Conservation (phyloP, 345 rosid genomes). For the Kernera saxatilis region DNA sequence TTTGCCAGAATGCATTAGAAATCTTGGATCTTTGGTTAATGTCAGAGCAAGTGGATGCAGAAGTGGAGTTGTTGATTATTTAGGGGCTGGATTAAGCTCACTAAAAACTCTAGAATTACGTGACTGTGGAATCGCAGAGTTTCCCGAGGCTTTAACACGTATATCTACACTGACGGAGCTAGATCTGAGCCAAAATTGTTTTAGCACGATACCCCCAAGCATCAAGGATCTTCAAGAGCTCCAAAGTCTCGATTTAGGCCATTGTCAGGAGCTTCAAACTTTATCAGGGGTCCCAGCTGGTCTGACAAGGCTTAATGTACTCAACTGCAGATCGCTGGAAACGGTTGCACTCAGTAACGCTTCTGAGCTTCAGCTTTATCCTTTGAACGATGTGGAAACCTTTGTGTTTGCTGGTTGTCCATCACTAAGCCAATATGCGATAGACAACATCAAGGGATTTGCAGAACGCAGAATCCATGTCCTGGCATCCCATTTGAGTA, state of each 20-base stretch:
- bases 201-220: neutral
- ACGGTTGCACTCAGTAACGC: constrained; percentile 9
- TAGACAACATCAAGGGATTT: neutral
- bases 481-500: constrained; percentile 1
- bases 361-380: constrained; percentile 9
- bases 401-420: constrained; percentile 3
- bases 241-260: neutral
- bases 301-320: neutral
- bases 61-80: neutral
- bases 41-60: constrained; percentile 2
- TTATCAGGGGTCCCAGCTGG: constrained; percentile 9
- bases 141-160: neutral
- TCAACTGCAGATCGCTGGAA: constrained; percentile 1
- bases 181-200: neutral
- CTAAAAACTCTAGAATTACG: neutral
- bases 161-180: neutral
- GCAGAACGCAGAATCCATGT: constrained; percentile 2
- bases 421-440: neutral
- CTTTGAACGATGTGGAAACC: neutral
- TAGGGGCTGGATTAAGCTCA: neutral
- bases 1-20: neutral
- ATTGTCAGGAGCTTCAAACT: constrained; percentile 9
- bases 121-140: neutral
- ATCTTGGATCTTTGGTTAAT: neutral
- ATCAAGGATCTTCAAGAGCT: constrained; percentile 5